Evolutionary conservation across 495 filamentous ascomycete genomes (phyloP).

Genomic region (Paragyromitra xinjiangensis): DNA sequence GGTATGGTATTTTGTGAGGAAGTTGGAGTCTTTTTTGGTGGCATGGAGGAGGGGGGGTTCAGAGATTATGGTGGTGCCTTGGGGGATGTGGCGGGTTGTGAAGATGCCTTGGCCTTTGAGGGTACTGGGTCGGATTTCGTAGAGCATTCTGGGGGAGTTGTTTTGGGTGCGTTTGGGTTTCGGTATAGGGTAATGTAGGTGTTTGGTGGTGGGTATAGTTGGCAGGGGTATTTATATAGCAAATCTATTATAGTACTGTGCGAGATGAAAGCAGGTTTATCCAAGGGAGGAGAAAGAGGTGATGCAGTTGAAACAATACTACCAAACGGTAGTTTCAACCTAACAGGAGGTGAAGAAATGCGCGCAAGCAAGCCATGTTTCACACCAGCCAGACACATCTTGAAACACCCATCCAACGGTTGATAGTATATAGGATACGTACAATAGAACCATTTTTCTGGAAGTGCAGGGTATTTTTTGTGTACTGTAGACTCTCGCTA

Average conservation of each 20-base stretch:
- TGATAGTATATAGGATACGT: background rate
- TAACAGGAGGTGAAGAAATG: background rate
- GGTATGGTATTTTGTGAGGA: background rate
- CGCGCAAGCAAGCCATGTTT: background rate
- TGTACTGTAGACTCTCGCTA: background rate
- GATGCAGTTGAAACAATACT: background rate
- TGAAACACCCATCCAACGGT: background rate
- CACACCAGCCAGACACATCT: background rate
- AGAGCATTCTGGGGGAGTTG: background rate
- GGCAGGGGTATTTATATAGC: background rate
- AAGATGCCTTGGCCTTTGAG: background rate
- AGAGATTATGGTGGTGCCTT: background rate
- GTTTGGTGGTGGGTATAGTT: background rate
- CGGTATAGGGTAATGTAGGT: background rate
- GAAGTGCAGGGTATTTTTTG: background rate
- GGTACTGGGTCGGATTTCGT: background rate
- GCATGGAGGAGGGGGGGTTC: background rate
- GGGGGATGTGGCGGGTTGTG: background rate
- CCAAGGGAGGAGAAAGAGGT: background rate
- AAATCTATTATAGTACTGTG: background rate
- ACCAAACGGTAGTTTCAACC: background rate
- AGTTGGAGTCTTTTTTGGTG: background rate
- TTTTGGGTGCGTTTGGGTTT: background rate
- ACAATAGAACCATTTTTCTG: background rate
- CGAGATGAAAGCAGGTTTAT: background rate